Conservation (phyloP, 2,329 filamentous ascomycete genomes). For the Aspergillus hiratsukae region DNA sequence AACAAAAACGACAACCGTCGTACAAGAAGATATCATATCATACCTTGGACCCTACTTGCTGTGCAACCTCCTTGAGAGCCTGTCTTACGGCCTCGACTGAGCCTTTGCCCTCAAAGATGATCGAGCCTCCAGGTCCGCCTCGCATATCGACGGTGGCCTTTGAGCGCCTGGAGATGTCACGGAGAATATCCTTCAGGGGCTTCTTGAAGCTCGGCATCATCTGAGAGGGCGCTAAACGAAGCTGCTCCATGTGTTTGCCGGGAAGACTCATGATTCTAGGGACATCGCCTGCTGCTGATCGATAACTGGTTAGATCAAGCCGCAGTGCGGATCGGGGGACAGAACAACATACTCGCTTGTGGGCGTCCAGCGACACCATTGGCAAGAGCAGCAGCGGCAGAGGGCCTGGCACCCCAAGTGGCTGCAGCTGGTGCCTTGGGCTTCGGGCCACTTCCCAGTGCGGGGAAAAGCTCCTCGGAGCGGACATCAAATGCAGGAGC, state of each 20-base stretch:
- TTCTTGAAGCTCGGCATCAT: slow-evolving; percentile 84
- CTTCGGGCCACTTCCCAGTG: slow-evolving; percentile 70
- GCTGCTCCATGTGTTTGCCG: slow-evolving; percentile 73
- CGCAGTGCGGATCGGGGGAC: not conserved
- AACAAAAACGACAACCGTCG: not conserved
- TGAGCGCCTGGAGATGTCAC: slow-evolving; percentile 88
- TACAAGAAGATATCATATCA: slow-evolving; percentile 19
- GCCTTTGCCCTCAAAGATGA: slow-evolving; percentile 81
- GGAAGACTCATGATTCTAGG: slow-evolving; percentile 68
- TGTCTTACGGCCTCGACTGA: slow-evolving; percentile 78
- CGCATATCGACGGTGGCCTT: slow-evolving; percentile 80
- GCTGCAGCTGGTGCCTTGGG: slow-evolving; percentile 58
- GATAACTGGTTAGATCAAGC: slow-evolving; percentile 35
- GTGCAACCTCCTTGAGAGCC: slow-evolving; percentile 82
- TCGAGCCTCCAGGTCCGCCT: slow-evolving; percentile 64
- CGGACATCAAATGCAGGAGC: slow-evolving; percentile 66
- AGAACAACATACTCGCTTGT: slow-evolving; percentile 45
- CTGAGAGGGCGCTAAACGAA: slow-evolving; percentile 69
- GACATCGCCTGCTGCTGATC: slow-evolving; percentile 28
- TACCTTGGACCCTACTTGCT: slow-evolving; percentile 83
- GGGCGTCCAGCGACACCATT: slow-evolving; percentile 54
- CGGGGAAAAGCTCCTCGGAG: slow-evolving; percentile 91
- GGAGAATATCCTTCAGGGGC: slow-evolving; percentile 76
- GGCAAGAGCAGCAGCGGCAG: slow-evolving; percentile 32
- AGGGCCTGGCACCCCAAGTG: slow-evolving; percentile 67